Evolutionary conservation across 2,329 filamentous ascomycete genomes (phyloP).

Genomic region (Pseudogymnoascus verrucosus): DNA sequence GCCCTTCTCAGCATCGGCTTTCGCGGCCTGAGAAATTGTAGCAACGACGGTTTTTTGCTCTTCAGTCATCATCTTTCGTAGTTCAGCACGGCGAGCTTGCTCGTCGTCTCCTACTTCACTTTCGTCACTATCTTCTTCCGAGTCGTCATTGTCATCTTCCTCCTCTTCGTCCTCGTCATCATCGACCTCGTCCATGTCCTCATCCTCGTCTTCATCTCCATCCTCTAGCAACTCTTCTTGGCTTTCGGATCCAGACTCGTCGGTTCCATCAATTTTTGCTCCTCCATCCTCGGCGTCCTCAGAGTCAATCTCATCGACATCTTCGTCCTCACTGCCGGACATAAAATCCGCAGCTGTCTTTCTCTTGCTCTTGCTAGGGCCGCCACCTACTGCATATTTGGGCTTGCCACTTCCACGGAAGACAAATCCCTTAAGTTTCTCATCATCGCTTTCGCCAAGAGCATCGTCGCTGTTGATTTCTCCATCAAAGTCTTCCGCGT

Average conservation of each 20-base stretch:
- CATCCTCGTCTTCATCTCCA: constrained; percentile 28
- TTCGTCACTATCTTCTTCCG: constrained; percentile 21
- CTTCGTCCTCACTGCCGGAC: constrained; percentile 33
- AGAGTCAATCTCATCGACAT: constrained; percentile 21
- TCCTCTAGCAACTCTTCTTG: constrained; percentile 26
- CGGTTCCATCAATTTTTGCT: constrained; percentile 22
- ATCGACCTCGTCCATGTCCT: constrained; percentile 19
- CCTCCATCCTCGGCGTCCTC: constrained; percentile 23
- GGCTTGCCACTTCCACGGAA: constrained; percentile 53
- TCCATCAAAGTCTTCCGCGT: constrained; percentile 46
- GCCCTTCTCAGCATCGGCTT: constrained; percentile 77
- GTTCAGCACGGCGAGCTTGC: constrained; percentile 41
- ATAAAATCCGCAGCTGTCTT: constrained; percentile 52
- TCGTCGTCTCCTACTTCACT: constrained; percentile 25
- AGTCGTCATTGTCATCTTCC: constrained; percentile 28
- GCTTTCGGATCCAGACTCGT: constrained; percentile 28
- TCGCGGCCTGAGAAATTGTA: constrained; percentile 53
- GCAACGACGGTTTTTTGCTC: constrained; percentile 59
- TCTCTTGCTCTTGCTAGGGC: constrained; percentile 28
- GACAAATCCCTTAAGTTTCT: constrained; percentile 67
- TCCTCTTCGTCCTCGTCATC: constrained; percentile 28
- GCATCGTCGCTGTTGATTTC: constrained; percentile 61
- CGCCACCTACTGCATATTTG: constrained; percentile 28
- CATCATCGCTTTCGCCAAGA: constrained; percentile 76
- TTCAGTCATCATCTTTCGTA: constrained; percentile 59